Conservation (phyloP, 176 grass and related monocot species). For the Rhynchospora breviuscula region DNA sequence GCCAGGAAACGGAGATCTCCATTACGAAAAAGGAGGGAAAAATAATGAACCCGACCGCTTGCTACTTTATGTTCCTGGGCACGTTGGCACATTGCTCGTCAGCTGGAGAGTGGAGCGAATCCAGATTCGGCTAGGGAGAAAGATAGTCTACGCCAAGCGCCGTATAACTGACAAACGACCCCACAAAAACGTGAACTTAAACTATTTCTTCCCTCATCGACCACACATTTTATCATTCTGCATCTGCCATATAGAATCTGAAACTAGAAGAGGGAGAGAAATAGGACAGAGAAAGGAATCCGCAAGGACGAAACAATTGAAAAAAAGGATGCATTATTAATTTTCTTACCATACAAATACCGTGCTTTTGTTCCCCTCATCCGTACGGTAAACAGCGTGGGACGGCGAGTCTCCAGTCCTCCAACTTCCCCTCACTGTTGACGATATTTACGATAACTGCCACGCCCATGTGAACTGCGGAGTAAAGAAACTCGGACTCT, state of each 20-base stretch:
- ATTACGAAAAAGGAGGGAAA: not conserved
- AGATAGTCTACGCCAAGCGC: not conserved
- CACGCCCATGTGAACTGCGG: not conserved
- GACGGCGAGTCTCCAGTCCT: slow-evolving; percentile 16
- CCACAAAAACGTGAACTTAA: not conserved
- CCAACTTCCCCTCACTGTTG: not conserved
- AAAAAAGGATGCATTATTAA: slow-evolving; percentile 4
- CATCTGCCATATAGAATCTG: not conserved
- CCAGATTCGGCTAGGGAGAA: not conserved
- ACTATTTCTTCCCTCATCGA: not conserved
- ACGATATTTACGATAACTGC: slow-evolving; percentile 38
- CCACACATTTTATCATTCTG: not conserved
- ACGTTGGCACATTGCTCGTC: slow-evolving; percentile 2
- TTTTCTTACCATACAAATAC: slow-evolving; percentile 1
- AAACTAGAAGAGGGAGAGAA: not conserved
- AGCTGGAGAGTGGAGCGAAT: slow-evolving; percentile 3
- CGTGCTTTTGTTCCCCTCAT: slow-evolving; percentile 24
- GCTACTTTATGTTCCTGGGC: not conserved
- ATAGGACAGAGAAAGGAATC: slow-evolving; percentile 24
- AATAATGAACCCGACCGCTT: not conserved
- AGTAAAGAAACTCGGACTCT: not conserved
- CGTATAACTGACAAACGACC: not conserved
- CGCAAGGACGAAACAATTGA: slow-evolving; percentile 19
- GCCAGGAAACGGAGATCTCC: not conserved
- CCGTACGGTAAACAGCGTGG: slow-evolving; percentile 30